These are phyloP conservation scores for Westerdykella sp. DNA, from an alignment of 2,329 filamentous ascomycete species.

Conservation along the genomic window DNA sequence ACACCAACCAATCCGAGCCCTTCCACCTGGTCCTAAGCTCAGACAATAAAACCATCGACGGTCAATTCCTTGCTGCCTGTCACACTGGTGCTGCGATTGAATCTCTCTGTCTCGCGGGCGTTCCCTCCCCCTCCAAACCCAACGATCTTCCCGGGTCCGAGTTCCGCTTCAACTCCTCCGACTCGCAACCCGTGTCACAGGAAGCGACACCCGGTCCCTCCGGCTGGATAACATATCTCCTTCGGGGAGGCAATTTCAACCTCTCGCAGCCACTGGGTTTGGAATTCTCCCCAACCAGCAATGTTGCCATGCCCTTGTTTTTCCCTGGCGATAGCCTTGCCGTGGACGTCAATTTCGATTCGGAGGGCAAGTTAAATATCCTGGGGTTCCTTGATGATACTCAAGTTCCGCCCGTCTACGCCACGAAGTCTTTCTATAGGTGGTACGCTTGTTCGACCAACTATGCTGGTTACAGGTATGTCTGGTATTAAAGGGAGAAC, in stretches of 20 bases:
- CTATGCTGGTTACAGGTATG: conserved; percentile 30
- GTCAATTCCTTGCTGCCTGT: conserved; percentile 38
- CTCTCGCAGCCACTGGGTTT: conserved; percentile 35
- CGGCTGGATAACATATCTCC: conserved; percentile 40
- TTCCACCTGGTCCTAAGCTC: conserved; percentile 42
- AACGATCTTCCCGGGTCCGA: conserved; percentile 11
- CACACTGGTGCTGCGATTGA: conserved; percentile 47
- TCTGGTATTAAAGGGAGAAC: too few relatives aligned
- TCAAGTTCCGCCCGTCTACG: conserved; percentile 23
- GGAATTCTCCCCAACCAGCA: conserved; percentile 32
- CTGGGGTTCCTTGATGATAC: conserved; percentile 38
- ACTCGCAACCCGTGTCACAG: conserved; percentile 11
- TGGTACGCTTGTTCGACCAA: conserved; percentile 45
- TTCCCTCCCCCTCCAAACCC: conserved; percentile 13
- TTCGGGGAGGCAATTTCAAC: conserved; percentile 30
- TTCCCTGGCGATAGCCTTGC: conserved; percentile 20
- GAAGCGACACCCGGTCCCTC: conserved; percentile 12
- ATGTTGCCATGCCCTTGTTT: conserved; percentile 42
- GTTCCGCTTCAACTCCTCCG: conserved; percentile 34
- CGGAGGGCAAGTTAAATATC: conserved; percentile 35
- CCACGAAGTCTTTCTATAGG: conserved; percentile 28
- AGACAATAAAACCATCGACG: conserved; percentile 34
- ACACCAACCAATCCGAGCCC: conserved; percentile 37
- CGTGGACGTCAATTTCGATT: conserved; percentile 38
- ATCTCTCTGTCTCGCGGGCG: conserved; percentile 37